Evolutionary conservation across 305 asterid genomes (phyloP), one percentile per base, ranked within the genome.

Genomic region (Solanum hybrid): DNA sequence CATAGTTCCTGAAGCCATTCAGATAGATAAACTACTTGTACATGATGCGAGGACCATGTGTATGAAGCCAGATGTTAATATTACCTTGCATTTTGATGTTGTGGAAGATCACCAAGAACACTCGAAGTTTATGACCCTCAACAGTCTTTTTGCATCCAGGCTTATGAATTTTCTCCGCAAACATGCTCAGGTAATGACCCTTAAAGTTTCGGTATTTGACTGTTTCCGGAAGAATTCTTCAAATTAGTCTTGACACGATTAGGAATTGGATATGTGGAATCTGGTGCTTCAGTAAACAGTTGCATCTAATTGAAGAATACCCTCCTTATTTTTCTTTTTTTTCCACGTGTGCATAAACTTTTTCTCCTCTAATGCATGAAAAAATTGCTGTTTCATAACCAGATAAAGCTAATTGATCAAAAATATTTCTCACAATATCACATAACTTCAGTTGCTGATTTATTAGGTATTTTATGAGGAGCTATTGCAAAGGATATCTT

Each of bases 1-100:
- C 89, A 77, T 97, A 90, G 93, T 96, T 81, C 98, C 98, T 80
- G 99, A 97, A 94, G 98, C 95, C 72, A 90, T 97, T 89, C 93
- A 94, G 92, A 92, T 96, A 36, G 96, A 96, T 60, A 97, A 94
- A 95, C 90, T 94, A 92, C 98, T 95, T 89, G 72, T 92, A 89
- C 98, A 91, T 85, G 98, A 97, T 89, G 93, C 75, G 86, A 89
- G 90, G 92, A 94, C 96, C 77, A 91, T 93, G 93, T 96, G 98
- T 94, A 93, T 97, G 97, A 94, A 93, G 90, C 91, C 96, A 34
- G 95, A 93, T 34, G 78, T 94, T 92, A 92, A 94, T 92, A 90
- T 97, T 24, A 89, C 85, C 36, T 88, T 97, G 93, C 91, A 91
- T 27, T 91, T 91, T 87, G 96, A 97, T 91, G 93, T 92, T 91